Conservation (phyloP, 257 asterid genomes). For the Mentha longifolia region DNA sequence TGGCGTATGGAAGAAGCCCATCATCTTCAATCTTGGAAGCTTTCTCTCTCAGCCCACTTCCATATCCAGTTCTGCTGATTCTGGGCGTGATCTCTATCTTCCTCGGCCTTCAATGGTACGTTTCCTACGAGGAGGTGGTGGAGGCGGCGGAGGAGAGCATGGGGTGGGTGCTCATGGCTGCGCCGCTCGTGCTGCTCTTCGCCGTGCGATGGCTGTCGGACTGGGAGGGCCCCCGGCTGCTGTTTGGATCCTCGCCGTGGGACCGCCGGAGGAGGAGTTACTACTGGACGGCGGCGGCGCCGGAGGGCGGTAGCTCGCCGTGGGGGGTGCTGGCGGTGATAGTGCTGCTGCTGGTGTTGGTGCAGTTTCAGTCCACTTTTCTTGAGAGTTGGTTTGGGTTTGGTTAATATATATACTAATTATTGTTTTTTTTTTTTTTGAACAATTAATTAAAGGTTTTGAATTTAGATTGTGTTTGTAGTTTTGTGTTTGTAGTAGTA, state of each 20-base stretch:
- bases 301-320: conserved; percentile 74
- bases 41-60: conserved; percentile 66
- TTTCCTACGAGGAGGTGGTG: conserved; percentile 66
- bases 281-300: conserved; percentile 35
- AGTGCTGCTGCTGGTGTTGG: conserved; percentile 63
- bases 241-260: conserved; percentile 52
- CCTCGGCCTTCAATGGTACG: conserved; percentile 83
- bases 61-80: conserved; percentile 74
- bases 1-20: conserved; percentile 53
- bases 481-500: not conserved
- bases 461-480: not conserved
- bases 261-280: conserved; percentile 42
- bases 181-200: conserved; percentile 62
- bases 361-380: conserved; percentile 72
- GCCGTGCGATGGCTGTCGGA: conserved; percentile 60
- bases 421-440: not conserved
- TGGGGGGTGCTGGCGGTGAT: conserved; percentile 91
- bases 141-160: conserved; percentile 74
- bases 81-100: conserved; percentile 66
- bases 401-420: not conserved
- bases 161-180: conserved; percentile 78
- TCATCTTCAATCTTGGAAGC: conserved; percentile 52
- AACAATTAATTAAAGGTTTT: too few species aligned
- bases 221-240: conserved; percentile 48
- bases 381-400: conserved; percentile 73